A percentile compares a stretch with the other conserved stretches of the same genome.
Evolutionary conservation across 805 yeast genomes (phyloP).

Genomic region (Monosporozyma aerobia): DNA sequence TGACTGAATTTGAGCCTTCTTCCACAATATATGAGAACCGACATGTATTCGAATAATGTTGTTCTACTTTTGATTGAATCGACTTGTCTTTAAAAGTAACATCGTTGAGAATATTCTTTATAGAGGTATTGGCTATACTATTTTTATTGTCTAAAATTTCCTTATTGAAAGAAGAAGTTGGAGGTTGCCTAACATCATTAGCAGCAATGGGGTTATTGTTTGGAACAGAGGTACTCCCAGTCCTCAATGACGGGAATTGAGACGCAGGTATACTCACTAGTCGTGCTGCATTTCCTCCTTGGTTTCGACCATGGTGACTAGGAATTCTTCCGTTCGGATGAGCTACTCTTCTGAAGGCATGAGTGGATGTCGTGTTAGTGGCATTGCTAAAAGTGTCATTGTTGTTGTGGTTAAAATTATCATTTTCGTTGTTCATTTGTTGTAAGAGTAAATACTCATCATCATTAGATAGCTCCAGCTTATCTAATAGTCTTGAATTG

Average conservation of each 20-base stretch:
- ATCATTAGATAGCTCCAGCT: slow-evolving; percentile 24
- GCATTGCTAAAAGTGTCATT: neutral
- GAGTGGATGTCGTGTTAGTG: neutral
- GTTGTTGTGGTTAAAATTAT: neutral
- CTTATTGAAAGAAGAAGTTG: neutral
- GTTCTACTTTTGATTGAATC: slow-evolving; percentile 20
- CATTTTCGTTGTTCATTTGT: slow-evolving; percentile 14
- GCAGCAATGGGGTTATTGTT: neutral
- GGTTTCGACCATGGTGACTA: neutral
- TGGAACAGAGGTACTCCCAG: neutral
- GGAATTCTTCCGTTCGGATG: neutral
- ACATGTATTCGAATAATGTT: slow-evolving; percentile 20
- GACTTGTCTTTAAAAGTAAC: slow-evolving; percentile 11
- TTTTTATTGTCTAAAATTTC: neutral
- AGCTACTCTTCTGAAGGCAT: slow-evolving; percentile 6
- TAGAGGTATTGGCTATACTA: neutral
- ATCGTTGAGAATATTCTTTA: slow-evolving; percentile 4
- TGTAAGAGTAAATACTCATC: slow-evolving; percentile 24
- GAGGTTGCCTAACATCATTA: neutral
- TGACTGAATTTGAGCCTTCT: slow-evolving; percentile 13
- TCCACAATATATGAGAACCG: slow-evolving; percentile 29
- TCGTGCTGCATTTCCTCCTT: neutral
- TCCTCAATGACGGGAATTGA: slow-evolving; percentile 25
- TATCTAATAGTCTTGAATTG: slow-evolving; percentile 26
- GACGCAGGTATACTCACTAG: slow-evolving; percentile 27